Evolutionary conservation across 202 grass and related monocot genomes (phyloP).

Genomic region (Brachypodium distachyon): DNA sequence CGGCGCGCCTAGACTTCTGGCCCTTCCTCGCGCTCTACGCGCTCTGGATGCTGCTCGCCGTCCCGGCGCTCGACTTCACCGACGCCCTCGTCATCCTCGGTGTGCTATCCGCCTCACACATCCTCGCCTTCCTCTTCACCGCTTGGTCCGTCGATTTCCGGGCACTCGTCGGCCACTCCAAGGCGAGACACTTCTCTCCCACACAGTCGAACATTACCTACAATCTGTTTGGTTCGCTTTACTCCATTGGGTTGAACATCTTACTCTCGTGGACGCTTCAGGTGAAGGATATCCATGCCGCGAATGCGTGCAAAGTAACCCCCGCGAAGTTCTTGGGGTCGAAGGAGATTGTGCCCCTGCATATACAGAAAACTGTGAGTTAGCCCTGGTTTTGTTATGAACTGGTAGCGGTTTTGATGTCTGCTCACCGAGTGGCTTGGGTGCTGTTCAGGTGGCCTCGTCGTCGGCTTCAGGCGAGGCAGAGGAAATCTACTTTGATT

Average conservation of each 20-base stretch:
- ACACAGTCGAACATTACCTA: conserved; percentile 5
- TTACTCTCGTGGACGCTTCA: conserved; percentile 19
- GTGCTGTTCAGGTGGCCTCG: conserved; percentile 36
- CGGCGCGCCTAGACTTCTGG: conserved; percentile 82
- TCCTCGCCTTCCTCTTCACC: conserved; percentile 84
- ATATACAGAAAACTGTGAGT: conserved; percentile 69
- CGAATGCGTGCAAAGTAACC: conserved; percentile 77
- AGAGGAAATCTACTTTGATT: conserved; percentile 95
- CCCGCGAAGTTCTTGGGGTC: conserved; percentile 84
- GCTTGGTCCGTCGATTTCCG: conserved; percentile 90
- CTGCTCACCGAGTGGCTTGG: conserved; percentile 7
- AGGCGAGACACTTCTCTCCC: conserved; percentile 33
- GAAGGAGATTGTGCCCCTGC: conserved; percentile 84
- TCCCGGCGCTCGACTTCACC: conserved; percentile 76
- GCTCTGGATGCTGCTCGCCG: conserved; percentile 66
- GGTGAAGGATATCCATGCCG: conserved; percentile 65
- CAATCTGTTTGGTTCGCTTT: background rate
- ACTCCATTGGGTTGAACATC: conserved; percentile 1
- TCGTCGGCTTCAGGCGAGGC: conserved; percentile 43
- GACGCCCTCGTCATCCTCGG: conserved; percentile 76
- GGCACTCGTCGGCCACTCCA: conserved; percentile 73
- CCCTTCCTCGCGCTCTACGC: conserved; percentile 76
- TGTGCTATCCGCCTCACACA: conserved; percentile 46
- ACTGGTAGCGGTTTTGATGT: background rate
- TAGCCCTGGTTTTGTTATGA: background rate